These are phyloP conservation scores for Bolboschoenus planiculmis DNA, from an alignment of 176 grass and related monocot genomes.

Conservation along the genomic window DNA sequence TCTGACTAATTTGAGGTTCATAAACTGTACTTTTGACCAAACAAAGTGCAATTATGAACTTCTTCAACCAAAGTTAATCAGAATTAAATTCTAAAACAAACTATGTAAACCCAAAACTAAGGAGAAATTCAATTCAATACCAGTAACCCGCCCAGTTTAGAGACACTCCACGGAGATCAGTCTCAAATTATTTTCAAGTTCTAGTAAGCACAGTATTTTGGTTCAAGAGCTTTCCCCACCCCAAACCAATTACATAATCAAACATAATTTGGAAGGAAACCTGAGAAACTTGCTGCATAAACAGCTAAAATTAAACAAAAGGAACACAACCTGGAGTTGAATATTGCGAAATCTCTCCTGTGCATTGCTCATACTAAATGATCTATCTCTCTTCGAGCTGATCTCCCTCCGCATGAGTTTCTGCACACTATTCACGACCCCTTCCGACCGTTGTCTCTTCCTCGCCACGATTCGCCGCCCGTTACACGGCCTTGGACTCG, in stretches of 20 bases:
- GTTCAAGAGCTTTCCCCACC: background rate
- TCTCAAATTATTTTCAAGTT: background rate
- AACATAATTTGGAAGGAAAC: background rate
- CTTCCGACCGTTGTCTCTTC: conserved; percentile 59
- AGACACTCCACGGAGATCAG: background rate
- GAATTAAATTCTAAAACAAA: background rate
- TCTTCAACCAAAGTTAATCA: background rate
- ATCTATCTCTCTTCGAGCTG: conserved; percentile 58
- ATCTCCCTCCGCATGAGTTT: conserved; percentile 87
- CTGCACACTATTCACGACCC: conserved; percentile 53
- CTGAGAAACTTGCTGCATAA: background rate
- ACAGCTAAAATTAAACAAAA: background rate
- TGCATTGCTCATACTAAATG: conserved; percentile 67
- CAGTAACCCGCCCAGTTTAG: background rate
- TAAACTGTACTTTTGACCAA: background rate
- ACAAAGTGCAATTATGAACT: background rate
- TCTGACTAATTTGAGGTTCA: background rate
- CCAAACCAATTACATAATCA: background rate
- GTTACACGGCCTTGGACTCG: conserved; percentile 72
- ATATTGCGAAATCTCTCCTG: conserved; percentile 91
- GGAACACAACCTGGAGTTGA: conserved; percentile 48
- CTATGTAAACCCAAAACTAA: background rate
- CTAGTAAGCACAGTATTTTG: background rate
- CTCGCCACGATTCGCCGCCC: conserved; percentile 61
- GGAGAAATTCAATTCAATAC: background rate